Percentiles rank a stretch among this genome's conserved stretches.
These are phyloP conservation scores for Rhizopus arrhizus DNA, from an alignment of 371 early-diverging fungal genomes.

Conservation along the genomic window DNA sequence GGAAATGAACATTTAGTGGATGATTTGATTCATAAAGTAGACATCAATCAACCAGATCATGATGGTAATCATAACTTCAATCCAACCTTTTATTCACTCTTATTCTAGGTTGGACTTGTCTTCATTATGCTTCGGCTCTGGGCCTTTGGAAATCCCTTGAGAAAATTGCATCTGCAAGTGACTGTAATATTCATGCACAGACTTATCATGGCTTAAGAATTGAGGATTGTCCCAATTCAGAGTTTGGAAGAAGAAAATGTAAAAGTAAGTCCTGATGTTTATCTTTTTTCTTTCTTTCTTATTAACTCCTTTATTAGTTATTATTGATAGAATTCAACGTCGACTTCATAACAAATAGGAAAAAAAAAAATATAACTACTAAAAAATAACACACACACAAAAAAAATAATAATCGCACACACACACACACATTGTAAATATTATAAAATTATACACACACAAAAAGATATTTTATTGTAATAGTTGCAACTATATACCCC, in stretches of 20 bases:
- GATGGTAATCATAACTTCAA: constrained; percentile 33
- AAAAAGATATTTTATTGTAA: no score
- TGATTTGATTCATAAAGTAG: constrained; percentile 29
- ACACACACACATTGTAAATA: not conserved
- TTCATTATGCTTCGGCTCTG: constrained; percentile 52
- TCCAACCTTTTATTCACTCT: not conserved
- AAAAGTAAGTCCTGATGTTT: constrained; percentile 28
- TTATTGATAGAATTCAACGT: constrained; percentile 10
- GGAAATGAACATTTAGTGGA: constrained; percentile 37
- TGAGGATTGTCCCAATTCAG: constrained; percentile 45
- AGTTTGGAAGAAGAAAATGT: constrained; percentile 35
- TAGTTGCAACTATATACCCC: no score
- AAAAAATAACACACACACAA: not conserved
- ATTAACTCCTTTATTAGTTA: not conserved
- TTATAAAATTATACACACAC: not conserved
- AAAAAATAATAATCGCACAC: not conserved
- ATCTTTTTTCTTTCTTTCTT: not conserved
- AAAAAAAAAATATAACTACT: constrained; percentile 8
- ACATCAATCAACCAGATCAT: constrained; percentile 42
- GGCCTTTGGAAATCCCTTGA: constrained; percentile 44
- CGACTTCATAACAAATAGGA: constrained; percentile 6
- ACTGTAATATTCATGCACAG: constrained; percentile 34
- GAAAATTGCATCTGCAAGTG: constrained; percentile 27
- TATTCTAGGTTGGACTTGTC: constrained; percentile 48
- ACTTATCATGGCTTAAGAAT: constrained; percentile 36